Percentiles rank a stretch among this genome's conserved stretches.
phyloP scores from a whole-genome alignment of 2,329 filamentous ascomycete genomes.

The Lomentospora prolificans region DNA sequence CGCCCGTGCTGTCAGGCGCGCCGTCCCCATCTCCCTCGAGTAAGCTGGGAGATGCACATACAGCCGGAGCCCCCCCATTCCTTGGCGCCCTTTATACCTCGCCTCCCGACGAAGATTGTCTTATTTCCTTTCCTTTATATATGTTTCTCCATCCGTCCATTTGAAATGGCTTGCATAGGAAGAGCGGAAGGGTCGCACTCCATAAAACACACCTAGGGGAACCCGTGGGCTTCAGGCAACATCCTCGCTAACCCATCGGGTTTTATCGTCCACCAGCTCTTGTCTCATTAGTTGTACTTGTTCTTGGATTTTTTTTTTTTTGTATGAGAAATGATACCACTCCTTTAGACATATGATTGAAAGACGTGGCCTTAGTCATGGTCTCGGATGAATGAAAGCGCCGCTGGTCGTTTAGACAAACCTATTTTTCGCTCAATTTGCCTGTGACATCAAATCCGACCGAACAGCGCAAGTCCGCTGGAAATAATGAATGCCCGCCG shows the following conservation, averaged over 20 bases:
- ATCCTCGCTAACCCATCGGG: not conserved
- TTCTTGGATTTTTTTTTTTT: not conserved
- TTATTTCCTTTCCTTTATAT: not conserved
- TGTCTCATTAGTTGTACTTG: slow-evolving; percentile 1
- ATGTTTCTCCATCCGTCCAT: not conserved
- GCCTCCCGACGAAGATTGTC: not conserved
- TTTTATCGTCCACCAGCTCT: not conserved
- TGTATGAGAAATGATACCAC: slow-evolving; percentile 6
- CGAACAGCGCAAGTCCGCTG: no score
- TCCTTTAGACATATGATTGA: not conserved
- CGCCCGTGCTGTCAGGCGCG: not conserved
- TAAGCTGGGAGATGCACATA: not conserved
- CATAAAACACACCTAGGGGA: not conserved
- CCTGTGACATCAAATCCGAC: no score
- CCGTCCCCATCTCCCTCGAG: not conserved
- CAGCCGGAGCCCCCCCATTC: not conserved
- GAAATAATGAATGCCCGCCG: no score
- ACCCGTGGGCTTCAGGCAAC: not conserved
- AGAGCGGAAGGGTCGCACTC: not conserved
- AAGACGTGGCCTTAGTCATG: not conserved
- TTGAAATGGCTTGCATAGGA: not conserved
- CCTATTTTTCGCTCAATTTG: not conserved
- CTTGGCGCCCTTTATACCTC: not conserved
- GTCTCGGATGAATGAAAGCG: not conserved
- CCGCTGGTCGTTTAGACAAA: not conserved